These are phyloP conservation scores for Euphrasia confusa DNA, from an alignment of 257 asterid genomes.

Conservation along the genomic window DNA sequence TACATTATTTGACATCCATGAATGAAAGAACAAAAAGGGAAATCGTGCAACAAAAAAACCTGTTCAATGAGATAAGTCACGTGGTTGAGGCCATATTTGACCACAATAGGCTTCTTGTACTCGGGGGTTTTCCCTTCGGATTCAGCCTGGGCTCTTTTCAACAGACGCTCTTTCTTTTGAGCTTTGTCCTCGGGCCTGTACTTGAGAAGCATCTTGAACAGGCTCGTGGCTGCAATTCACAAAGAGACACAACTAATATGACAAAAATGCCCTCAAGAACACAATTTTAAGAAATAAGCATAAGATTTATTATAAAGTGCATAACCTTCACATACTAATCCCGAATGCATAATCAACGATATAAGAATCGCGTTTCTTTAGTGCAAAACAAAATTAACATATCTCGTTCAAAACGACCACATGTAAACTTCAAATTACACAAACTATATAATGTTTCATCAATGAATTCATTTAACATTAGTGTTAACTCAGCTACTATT, in stretches of 20 bases:
- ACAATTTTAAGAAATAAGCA: not conserved
- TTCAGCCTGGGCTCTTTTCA: conserved; percentile 48
- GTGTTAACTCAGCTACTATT: no score
- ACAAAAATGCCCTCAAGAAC: not conserved
- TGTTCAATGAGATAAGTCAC: conserved; percentile 47
- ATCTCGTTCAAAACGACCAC: no score
- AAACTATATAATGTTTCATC: no score
- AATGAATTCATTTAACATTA: no score
- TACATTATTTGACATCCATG: not conserved
- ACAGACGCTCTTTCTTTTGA: conserved; percentile 40
- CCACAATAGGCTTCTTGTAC: conserved; percentile 41
- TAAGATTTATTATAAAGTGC: not conserved
- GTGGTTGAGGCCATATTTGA: conserved; percentile 48
- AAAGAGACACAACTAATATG: not conserved
- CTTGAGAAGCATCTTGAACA: conserved; percentile 42
- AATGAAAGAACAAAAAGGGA: not conserved
- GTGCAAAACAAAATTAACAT: no score
- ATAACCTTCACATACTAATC: not conserved
- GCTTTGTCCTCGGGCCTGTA: conserved; percentile 47
- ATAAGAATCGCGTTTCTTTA: no score
- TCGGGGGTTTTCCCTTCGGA: conserved; percentile 41
- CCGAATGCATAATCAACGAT: not conserved
- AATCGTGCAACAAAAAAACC: conserved; percentile 21
- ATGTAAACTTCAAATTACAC: no score
- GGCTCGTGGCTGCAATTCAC: conserved; percentile 32